A percentile compares a stretch with the other conserved stretches of the same genome.
These are phyloP conservation scores for Backusella mclennaniae DNA, from an alignment of 192 early-diverging fungal species.

Conservation along the genomic window DNA sequence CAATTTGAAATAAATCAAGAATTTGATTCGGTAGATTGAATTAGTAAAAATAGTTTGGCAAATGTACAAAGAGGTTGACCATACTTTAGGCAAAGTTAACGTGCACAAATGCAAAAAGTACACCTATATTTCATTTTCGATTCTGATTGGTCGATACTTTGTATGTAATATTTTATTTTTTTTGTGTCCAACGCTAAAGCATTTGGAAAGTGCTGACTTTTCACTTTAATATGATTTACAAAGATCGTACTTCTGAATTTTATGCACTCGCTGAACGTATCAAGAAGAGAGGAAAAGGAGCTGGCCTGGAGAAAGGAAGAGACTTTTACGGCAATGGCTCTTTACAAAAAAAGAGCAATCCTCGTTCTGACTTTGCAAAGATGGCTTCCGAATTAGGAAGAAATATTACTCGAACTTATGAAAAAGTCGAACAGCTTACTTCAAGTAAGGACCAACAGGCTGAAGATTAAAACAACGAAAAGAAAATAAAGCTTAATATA, in stretches of 20 bases:
- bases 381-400: constrained; percentile 83
- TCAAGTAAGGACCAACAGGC: constrained; percentile 41
- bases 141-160: neutral
- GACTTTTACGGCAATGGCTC: neutral
- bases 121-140: neutral
- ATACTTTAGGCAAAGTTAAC: too few species aligned
- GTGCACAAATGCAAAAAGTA: neutral
- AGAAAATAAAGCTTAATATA: neutral
- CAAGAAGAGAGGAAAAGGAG: constrained; percentile 40
- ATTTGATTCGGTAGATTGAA: too few species aligned
- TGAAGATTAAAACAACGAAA: neutral
- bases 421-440: constrained; percentile 85
- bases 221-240: constrained; percentile 38
- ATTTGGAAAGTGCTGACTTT: neutral
- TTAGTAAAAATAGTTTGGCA: too few species aligned
- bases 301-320: constrained; percentile 20
- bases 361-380: constrained; percentile 71
- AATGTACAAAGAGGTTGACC: too few species aligned
- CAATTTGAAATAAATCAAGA: too few species aligned
- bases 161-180: neutral
- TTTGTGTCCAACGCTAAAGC: neutral
- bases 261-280: constrained; percentile 76
- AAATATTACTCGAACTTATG: constrained; percentile 82
- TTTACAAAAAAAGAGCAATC: constrained; percentile 2
- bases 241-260: constrained; percentile 87